Evolutionary conservation across 768 basidiomycete species (phyloP).

Genomic region (Mrakia hoshinonis): DNA sequence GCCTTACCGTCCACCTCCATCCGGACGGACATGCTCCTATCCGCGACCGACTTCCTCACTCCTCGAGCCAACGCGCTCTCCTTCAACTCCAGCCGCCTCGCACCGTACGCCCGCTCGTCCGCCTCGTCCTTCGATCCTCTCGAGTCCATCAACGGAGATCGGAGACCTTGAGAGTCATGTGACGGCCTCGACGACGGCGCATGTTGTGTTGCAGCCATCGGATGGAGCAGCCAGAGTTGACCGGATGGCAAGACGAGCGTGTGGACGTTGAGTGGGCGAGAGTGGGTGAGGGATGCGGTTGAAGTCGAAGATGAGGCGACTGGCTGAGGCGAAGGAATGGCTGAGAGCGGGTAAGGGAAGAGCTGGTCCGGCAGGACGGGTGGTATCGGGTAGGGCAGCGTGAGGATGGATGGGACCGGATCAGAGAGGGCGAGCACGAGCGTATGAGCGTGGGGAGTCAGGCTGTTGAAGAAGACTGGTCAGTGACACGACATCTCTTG

Average conservation of each 20-base stretch:
- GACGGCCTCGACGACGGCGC: not conserved
- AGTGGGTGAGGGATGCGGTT: slow-evolving; percentile 8
- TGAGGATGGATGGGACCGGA: slow-evolving; percentile 33
- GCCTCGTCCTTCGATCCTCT: slow-evolving; percentile 2
- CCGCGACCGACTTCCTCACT: not conserved
- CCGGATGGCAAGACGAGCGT: slow-evolving; percentile 1
- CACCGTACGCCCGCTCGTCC: slow-evolving; percentile 11
- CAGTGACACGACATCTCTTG: slow-evolving; percentile 31
- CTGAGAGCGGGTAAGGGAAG: not conserved
- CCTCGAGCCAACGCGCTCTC: slow-evolving; percentile 5
- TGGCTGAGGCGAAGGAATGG: not conserved
- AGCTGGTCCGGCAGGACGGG: slow-evolving; percentile 29
- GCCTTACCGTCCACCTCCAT: slow-evolving; percentile 24
- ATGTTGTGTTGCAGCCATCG: not conserved
- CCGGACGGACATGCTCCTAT: slow-evolving; percentile 7
- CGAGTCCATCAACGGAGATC: not conserved
- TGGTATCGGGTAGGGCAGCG: slow-evolving; percentile 36
- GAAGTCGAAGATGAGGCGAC: not conserved
- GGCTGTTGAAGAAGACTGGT: not conserved
- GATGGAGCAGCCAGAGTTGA: slow-evolving; percentile 6
- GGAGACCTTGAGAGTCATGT: not conserved
- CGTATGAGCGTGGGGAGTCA: slow-evolving; percentile 31
- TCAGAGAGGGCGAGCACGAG: slow-evolving; percentile 32
- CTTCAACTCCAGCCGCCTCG: slow-evolving; percentile 26
- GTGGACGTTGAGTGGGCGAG: slow-evolving; percentile 8